Evolutionary conservation across 768 basidiomycete species (phyloP).

Genomic region (Boletus vinaceobasis): DNA sequence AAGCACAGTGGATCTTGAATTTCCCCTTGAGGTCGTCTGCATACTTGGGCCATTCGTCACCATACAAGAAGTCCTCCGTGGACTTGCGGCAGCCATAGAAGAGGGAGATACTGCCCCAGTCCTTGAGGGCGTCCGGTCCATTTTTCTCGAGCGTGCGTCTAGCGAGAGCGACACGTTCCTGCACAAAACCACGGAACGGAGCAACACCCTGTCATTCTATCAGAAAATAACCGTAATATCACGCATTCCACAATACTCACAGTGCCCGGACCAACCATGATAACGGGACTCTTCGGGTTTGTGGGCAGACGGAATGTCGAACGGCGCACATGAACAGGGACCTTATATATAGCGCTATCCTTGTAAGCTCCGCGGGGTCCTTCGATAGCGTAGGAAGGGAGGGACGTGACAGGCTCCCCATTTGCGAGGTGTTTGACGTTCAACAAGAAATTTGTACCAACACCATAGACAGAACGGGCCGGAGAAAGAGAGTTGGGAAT

Average conservation of each 20-base stretch:
- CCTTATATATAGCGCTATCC: conserved; percentile 67
- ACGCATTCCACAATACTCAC: conserved; percentile 46
- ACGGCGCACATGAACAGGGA: conserved; percentile 91
- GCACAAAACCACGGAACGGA: conserved; percentile 98
- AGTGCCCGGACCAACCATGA: conserved; percentile 99
- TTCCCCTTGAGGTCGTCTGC: conserved; percentile 84
- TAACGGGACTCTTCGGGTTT: conserved; percentile 95
- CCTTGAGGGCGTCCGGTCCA: conserved; percentile 85
- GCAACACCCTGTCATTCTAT: conserved; percentile 77
- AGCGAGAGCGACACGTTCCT: conserved; percentile 95
- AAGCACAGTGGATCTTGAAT: conserved; percentile 83
- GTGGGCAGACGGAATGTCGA: conserved; percentile 97
- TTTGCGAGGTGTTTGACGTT: conserved; percentile 81
- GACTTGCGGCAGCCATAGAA: conserved; percentile 96
- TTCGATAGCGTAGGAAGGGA: conserved; percentile 80
- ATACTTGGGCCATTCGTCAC: conserved; percentile 93
- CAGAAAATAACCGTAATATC: not conserved
- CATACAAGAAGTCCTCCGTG: conserved; percentile 89
- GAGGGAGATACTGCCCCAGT: conserved; percentile 93
- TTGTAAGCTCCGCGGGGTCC: conserved; percentile 88
- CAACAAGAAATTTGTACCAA: conserved; percentile 92
- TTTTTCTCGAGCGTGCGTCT: conserved; percentile 95
- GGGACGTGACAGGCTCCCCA: conserved; percentile 48
- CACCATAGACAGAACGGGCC: conserved; percentile 76
- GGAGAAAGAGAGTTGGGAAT: conserved; percentile 48